Conservation (phyloP, 2,329 filamentous ascomycete species). For the Dactylellina sp. region DNA sequence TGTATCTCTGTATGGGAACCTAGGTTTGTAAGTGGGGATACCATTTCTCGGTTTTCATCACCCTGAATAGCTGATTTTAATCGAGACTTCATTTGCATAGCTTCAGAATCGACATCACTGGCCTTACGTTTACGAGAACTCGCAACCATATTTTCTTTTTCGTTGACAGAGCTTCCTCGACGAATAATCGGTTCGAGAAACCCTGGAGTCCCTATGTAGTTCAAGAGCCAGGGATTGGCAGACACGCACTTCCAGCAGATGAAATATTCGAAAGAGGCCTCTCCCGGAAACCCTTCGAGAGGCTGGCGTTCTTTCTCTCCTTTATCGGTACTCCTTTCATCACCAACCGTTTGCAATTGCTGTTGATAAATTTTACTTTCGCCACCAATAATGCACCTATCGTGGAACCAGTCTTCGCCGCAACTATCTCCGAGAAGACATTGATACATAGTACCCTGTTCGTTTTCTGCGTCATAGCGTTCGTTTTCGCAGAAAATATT, state of each 20-base stretch:
- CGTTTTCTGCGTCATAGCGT: conserved; percentile 86
- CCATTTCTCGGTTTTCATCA: background rate
- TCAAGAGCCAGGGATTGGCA: conserved; percentile 89
- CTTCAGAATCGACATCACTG: conserved; percentile 52
- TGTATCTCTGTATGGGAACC: background rate
- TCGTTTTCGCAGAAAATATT: conserved; percentile 90
- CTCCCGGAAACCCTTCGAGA: conserved; percentile 83
- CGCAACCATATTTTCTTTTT: background rate
- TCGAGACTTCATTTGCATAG: conserved; percentile 1
- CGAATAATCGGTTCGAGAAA: conserved; percentile 80
- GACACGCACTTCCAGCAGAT: conserved; percentile 95
- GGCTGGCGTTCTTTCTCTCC: conserved; percentile 67
- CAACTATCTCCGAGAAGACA: conserved; percentile 68
- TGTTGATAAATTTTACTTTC: conserved; percentile 54
- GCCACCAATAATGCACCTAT: conserved; percentile 57
- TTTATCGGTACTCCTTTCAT: conserved; percentile 62
- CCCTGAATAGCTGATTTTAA: background rate
- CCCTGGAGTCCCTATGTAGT: conserved; percentile 81
- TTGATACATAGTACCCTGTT: conserved; percentile 98
- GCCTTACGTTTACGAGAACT: conserved; percentile 28
- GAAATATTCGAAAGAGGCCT: conserved; percentile 89
- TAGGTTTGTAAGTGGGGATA: background rate
- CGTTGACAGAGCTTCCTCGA: background rate
- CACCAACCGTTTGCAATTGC: conserved; percentile 45
- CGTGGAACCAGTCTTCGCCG: conserved; percentile 61